Percentiles rank a stretch among this genome's conserved stretches.
Conservation (phyloP, 176 grass and related monocot genomes). For the Aegilops longissima region DNA sequence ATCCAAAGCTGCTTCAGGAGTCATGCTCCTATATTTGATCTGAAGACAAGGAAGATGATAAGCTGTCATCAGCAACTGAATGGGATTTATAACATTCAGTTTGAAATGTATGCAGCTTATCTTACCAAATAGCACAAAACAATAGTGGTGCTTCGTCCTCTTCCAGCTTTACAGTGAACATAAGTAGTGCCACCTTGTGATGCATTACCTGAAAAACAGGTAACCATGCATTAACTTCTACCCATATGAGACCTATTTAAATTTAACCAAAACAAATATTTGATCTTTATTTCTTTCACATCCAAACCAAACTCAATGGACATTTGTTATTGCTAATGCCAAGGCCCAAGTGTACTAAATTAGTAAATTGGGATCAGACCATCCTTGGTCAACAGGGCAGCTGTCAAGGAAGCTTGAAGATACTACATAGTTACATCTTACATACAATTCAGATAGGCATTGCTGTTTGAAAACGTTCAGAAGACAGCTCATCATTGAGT, state of each 20-base stretch:
- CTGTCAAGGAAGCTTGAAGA: neutral
- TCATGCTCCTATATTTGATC: conserved; percentile 84
- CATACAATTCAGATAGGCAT: neutral
- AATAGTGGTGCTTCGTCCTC: conserved; percentile 93
- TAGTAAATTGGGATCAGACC: neutral
- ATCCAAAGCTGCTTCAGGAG: conserved; percentile 78
- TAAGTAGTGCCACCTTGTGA: conserved; percentile 65
- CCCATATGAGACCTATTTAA: neutral
- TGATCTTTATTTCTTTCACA: conserved; percentile 1
- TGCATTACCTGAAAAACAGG: conserved; percentile 61
- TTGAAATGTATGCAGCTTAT: conserved; percentile 9
- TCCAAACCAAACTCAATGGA: neutral
- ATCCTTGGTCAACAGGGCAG: neutral
- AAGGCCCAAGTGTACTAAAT: neutral
- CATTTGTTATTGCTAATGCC: neutral
- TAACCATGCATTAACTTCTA: neutral
- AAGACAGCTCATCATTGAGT: neutral
- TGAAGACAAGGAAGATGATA: conserved; percentile 36
- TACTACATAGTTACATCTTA: neutral
- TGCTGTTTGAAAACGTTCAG: neutral
- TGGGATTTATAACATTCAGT: neutral
- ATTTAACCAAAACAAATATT: neutral
- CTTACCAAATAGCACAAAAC: conserved; percentile 98
- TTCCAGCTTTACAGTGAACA: conserved; percentile 99
- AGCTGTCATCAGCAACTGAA: conserved; percentile 17